Evolutionary conservation across 371 early-diverging fungal species (phyloP).

Genomic region (Circinella minor): DNA sequence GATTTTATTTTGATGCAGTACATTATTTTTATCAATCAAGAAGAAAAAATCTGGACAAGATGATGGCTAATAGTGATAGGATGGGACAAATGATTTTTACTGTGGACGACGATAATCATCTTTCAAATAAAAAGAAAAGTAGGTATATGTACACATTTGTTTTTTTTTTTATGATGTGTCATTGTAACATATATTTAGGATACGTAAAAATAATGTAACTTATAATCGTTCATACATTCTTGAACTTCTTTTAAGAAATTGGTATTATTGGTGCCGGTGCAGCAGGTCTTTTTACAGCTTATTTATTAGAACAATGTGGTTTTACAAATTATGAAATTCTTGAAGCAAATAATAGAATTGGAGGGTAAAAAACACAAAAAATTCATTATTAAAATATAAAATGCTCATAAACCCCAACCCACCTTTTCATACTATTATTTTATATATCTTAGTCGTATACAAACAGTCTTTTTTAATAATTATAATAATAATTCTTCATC

Average conservation of each 20-base stretch:
- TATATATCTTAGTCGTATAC: conserved; percentile 25
- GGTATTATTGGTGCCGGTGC: conserved; percentile 44
- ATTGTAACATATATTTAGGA: too few species aligned
- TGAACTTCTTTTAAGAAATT: conserved; percentile 18
- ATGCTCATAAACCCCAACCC: not conserved
- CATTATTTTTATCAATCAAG: not conserved
- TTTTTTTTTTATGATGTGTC: too few species aligned
- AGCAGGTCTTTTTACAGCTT: conserved; percentile 37
- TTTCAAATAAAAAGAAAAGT: not conserved
- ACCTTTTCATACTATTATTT: not conserved
- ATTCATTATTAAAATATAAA: not conserved
- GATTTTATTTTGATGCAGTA: not conserved
- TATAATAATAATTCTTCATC: not conserved
- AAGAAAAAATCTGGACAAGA: not conserved
- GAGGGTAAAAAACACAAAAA: conserved; percentile 30
- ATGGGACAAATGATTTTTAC: not conserved
- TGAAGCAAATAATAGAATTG: conserved; percentile 35
- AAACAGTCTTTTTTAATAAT: conserved; percentile 33
- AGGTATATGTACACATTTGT: not conserved
- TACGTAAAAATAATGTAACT: too few species aligned
- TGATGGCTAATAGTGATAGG: too few species aligned
- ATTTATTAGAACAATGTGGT: conserved; percentile 33
- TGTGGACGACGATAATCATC: not conserved
- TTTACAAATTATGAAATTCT: conserved; percentile 36
- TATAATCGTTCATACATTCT: too few species aligned